Base-by-base conservation (phyloP, 2,329 filamentous ascomycete species). In the Nemania diffusa region DNA sequence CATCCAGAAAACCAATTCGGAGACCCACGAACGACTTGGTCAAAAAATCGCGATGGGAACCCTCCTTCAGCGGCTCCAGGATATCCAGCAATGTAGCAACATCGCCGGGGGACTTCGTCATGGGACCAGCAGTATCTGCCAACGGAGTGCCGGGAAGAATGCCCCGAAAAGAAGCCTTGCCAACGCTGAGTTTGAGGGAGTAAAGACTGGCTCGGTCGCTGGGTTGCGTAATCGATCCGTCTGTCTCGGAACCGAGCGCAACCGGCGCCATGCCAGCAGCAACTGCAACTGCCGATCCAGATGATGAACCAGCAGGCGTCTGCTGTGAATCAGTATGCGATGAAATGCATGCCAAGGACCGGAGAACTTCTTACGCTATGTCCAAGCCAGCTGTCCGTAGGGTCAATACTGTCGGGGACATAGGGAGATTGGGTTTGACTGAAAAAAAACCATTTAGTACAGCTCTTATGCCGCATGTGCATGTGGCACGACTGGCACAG, bases 301-400 rank as follows among this genome's bases (percentile, higher is more conserved):
- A 17, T 22, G 50, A 53, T 34, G 50, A 53, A 53, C 50, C 50
- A 20, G 50, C 50, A 20, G 29, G 50, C 32, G 9, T 32, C 50
- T 53, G 7, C n/a, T n/a, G n/a, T n/a, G n/a, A n/a, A n/a, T n/a
- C n/a, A n/a, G n/a, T n/a, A n/a, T n/a, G n/a, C n/a, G n/a, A n/a
- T n/a, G n/a, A n/a, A n/a, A n/a, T n/a, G n/a, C n/a, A n/a, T n/a
- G n/a, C n/a, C n/a, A n/a, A n/a, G n/a, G n/a, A n/a, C n/a, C n/a
- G n/a, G n/a, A n/a, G n/a, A n/a, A n/a, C n/a, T n/a, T 3, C 34
- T 15, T 40, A 15, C 34, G 11, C 34, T 40, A 40, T 40, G 11
- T 8, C 34, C 34, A 3, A 40, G 34, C 8, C 3, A 40, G 3
- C 3, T 40, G 34, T 40, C 11, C 9, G 9, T 13, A 3, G 34